Evolutionary conservation across 2,329 filamentous ascomycete species (phyloP).

Genomic region (Ascochyta viciae-villosae): DNA sequence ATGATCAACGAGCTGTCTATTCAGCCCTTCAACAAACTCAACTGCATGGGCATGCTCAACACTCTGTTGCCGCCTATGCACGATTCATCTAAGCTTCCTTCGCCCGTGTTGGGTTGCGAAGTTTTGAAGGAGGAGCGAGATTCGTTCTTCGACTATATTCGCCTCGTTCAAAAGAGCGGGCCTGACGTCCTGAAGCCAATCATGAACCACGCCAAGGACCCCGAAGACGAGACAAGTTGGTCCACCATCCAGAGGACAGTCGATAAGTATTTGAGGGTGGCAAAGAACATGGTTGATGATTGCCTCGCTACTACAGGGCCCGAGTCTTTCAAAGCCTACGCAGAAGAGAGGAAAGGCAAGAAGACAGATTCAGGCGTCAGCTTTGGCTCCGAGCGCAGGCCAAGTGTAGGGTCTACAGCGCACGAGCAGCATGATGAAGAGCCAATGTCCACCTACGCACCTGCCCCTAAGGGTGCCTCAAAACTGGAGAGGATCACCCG

Average conservation of each 20-base stretch:
- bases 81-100: slow-evolving; percentile 49
- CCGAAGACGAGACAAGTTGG: slow-evolving; percentile 65
- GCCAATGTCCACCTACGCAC: slow-evolving; percentile 25
- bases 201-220: slow-evolving; percentile 60
- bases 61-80: slow-evolving; percentile 68
- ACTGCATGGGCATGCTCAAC: slow-evolving; percentile 72
- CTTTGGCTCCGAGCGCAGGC: slow-evolving; percentile 54
- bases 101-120: slow-evolving; percentile 59
- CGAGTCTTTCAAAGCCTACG: slow-evolving; percentile 43
- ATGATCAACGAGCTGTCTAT: slow-evolving; percentile 71
- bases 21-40: slow-evolving; percentile 68
- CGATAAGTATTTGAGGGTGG: slow-evolving; percentile 64
- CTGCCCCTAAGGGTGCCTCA: slow-evolving; percentile 49
- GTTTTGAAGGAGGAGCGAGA: slow-evolving; percentile 65
- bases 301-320: slow-evolving; percentile 57
- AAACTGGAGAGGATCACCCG: slow-evolving; percentile 66
- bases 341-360: slow-evolving; percentile 54
- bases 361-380: slow-evolving; percentile 71
- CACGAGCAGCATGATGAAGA: slow-evolving; percentile 36
- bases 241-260: slow-evolving; percentile 55
- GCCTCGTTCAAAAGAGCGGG: slow-evolving; percentile 63
- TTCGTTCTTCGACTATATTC: slow-evolving; percentile 68
- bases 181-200: slow-evolving; percentile 60
- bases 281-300: slow-evolving; percentile 68
- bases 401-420: slow-evolving; percentile 36